Conservation (phyloP, 2,329 filamentous ascomycete species). For the Diplodia scrobiculata region DNA sequence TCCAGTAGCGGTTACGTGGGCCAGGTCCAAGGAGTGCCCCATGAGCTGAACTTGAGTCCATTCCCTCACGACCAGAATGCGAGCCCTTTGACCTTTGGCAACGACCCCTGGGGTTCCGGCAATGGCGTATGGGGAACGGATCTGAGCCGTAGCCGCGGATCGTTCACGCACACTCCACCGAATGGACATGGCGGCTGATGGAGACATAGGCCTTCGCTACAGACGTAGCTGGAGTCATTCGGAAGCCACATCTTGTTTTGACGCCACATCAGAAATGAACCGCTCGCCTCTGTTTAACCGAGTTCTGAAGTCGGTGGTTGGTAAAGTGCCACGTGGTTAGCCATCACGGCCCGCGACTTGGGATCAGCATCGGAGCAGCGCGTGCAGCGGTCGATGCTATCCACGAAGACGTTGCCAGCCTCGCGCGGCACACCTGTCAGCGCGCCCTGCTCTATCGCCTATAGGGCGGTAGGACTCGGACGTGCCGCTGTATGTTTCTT, state of each 20-base stretch:
- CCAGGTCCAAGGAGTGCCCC: conserved; percentile 32
- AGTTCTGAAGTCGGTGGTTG: neutral
- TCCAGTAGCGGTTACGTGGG: conserved; percentile 28
- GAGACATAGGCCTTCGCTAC: neutral
- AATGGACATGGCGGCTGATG: conserved; percentile 46
- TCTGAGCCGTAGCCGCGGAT: conserved; percentile 37
- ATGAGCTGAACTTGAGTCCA: conserved; percentile 42
- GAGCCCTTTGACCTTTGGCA: conserved; percentile 48
- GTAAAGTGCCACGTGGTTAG: neutral
- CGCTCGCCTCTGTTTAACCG: neutral
- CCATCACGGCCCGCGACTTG: neutral
- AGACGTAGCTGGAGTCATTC: conserved; percentile 9
- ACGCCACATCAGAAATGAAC: neutral
- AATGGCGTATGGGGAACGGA: conserved; percentile 45
- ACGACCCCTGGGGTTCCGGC: conserved; percentile 43
- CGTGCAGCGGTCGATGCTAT: neutral
- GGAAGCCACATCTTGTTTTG: neutral
- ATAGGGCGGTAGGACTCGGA: neutral
- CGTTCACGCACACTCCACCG: conserved; percentile 39
- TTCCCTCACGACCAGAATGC: neutral
- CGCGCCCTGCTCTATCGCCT: neutral
- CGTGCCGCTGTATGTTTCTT: neutral
- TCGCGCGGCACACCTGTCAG: neutral
- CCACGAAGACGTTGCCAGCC: neutral
- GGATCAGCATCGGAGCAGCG: conserved; percentile 4